Conservation (phyloP, 2,329 filamentous ascomycete genomes). For the Aciculosporium take region DNA sequence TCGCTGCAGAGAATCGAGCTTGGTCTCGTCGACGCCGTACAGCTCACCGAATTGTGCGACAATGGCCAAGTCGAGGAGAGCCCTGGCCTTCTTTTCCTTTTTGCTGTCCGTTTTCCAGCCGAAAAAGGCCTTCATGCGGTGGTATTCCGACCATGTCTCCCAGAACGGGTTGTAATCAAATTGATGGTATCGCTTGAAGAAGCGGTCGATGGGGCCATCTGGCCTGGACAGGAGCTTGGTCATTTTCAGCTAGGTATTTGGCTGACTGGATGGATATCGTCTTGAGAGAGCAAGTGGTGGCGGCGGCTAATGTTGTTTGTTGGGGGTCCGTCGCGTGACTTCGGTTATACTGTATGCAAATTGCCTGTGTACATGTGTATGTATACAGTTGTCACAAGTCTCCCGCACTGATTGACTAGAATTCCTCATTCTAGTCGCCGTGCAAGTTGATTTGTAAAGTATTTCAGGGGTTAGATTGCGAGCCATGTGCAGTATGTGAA, state of each 20-base stretch:
- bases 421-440: too few species aligned
- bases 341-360: too few species aligned
- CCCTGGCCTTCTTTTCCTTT: neutral
- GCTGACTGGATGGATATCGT: neutral
- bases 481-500: too few species aligned
- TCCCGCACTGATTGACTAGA: too few species aligned
- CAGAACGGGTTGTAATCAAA: conserved; percentile 1
- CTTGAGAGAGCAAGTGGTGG: too few species aligned
- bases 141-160: neutral
- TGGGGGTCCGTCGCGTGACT: too few species aligned
- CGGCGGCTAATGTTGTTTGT: too few species aligned
- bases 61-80: neutral
- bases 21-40: conserved; percentile 1
- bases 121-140: neutral
- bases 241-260: neutral
- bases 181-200: neutral
- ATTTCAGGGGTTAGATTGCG: too few species aligned
- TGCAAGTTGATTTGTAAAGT: too few species aligned
- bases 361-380: too few species aligned
- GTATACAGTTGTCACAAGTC: too few species aligned
- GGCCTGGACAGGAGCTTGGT: neutral
- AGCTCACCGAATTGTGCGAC: neutral
- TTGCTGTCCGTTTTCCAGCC: neutral
- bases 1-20: neutral
- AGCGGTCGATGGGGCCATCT: neutral